Percentiles rank a stretch among this genome's conserved stretches.
Conservation (phyloP, 2,329 filamentous ascomycete genomes). For the Colletotrichum chlorophyti region DNA sequence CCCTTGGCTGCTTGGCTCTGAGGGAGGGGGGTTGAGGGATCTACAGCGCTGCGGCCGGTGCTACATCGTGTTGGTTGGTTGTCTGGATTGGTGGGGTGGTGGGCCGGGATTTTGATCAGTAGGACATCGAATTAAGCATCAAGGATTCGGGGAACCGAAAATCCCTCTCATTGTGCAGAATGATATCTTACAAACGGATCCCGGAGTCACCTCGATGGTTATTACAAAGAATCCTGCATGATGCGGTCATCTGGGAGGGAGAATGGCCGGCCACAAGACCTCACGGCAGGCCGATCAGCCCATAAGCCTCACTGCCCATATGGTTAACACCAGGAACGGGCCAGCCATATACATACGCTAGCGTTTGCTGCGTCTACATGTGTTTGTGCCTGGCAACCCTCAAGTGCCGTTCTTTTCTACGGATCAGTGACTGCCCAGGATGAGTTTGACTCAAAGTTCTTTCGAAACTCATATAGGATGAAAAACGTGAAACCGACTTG, state of each 20-base stretch:
- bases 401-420: too few species aligned
- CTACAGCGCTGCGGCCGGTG: slow-evolving; percentile 3
- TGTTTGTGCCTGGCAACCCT: too few species aligned
- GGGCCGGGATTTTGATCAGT: slow-evolving; percentile 8
- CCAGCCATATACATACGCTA: too few species aligned
- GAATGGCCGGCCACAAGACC: slow-evolving; percentile 16
- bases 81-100: slow-evolving; percentile 3
- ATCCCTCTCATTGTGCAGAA: not conserved
- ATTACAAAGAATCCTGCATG: slow-evolving; percentile 17
- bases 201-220: slow-evolving; percentile 18
- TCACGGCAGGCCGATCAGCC: slow-evolving; percentile 1
- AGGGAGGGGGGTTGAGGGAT: not conserved
- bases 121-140: slow-evolving; percentile 22
- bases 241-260: slow-evolving; percentile 26
- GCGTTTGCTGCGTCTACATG: too few species aligned
- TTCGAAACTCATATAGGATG: too few species aligned
- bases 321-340: too few species aligned
- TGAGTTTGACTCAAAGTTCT: too few species aligned
- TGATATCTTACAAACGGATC: not conserved
- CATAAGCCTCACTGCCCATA: not conserved
- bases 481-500: too few species aligned
- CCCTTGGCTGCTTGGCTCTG: slow-evolving; percentile 16
- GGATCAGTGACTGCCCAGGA: too few species aligned
- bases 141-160: too few species aligned
- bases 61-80: slow-evolving; percentile 11